Evolutionary conservation across 1,139 yeast species (phyloP).

Genomic region (Kluyveromyces marxianus): DNA sequence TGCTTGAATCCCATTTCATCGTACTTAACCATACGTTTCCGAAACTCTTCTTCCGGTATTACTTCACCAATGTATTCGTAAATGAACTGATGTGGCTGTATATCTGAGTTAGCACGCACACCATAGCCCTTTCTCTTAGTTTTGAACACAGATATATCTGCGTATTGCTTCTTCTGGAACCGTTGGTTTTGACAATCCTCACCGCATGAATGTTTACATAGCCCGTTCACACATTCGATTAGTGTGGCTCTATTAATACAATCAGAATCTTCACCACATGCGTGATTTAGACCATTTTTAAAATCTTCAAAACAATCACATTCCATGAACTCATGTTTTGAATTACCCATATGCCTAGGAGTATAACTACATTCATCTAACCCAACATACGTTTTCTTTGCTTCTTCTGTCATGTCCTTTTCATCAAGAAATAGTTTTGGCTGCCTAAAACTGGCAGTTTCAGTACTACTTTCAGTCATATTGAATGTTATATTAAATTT

Average conservation of each 20-base stretch:
- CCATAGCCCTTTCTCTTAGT: constrained; percentile 90
- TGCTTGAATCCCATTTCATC: constrained; percentile 68
- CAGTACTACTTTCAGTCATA: constrained; percentile 1
- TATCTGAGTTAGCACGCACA: constrained; percentile 55
- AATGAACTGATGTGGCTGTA: constrained; percentile 61
- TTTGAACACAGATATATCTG: constrained; percentile 64
- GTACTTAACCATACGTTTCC: constrained; percentile 66
- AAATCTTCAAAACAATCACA: constrained; percentile 64
- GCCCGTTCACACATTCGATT: constrained; percentile 80
- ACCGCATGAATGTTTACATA: constrained; percentile 57
- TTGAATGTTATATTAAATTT: too few species aligned
- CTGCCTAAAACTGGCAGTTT: background rate
- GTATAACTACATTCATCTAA: constrained; percentile 56
- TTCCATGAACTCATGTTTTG: constrained; percentile 70
- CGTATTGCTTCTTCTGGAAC: constrained; percentile 69
- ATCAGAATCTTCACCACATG: constrained; percentile 81
- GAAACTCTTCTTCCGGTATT: constrained; percentile 65
- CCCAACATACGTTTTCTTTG: constrained; percentile 48
- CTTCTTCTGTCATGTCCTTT: constrained; percentile 65
- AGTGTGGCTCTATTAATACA: constrained; percentile 90
- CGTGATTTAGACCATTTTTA: constrained; percentile 41
- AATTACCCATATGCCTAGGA: constrained; percentile 50
- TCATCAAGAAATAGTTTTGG: constrained; percentile 38
- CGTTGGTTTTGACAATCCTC: constrained; percentile 77
- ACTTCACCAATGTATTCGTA: constrained; percentile 95